A percentile compares a stretch with the other conserved stretches of the same genome.
These are phyloP conservation scores for Coemansia sp. DNA, from an alignment of 192 early-diverging fungal genomes.

Conservation along the genomic window DNA sequence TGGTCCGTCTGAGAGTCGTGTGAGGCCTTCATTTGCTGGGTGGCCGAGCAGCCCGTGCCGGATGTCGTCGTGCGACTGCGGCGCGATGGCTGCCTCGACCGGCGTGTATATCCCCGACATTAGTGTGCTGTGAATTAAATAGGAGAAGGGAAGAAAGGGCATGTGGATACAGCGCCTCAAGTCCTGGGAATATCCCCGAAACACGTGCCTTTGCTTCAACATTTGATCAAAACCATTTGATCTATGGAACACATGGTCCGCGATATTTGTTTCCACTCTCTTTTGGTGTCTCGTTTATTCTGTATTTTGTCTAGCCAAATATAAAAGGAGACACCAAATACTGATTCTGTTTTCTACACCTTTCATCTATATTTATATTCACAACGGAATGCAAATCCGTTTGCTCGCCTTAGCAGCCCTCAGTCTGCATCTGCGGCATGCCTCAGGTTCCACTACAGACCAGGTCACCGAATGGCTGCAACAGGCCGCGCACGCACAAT, in stretches of 20 bases:
- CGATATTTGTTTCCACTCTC: too few species aligned
- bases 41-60: not conserved
- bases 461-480: constrained; percentile 22
- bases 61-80: constrained; percentile 5
- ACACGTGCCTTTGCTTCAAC: too few species aligned
- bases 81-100: constrained; percentile 11
- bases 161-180: not conserved
- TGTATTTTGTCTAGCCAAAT: not conserved
- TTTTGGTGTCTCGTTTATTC: not conserved
- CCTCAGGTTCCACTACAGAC: not conserved
- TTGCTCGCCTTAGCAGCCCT: constrained; percentile 9
- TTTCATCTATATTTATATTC: not conserved
- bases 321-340: not conserved
- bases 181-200: too few species aligned
- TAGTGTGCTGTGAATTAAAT: not conserved
- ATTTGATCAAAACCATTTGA: too few species aligned
- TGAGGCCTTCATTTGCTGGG: not conserved
- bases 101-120: constrained; percentile 38
- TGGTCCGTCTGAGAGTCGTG: not conserved
- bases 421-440: constrained; percentile 2
- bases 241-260: too few species aligned
- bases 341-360: not conserved
- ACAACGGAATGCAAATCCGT: constrained; percentile 1
- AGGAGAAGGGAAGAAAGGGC: not conserved
- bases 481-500: constrained; percentile 16